A percentile compares a stretch with the other conserved stretches of the same genome.
Conservation (phyloP, 2,329 filamentous ascomycete genomes). For the Exophiala alcalophila region DNA sequence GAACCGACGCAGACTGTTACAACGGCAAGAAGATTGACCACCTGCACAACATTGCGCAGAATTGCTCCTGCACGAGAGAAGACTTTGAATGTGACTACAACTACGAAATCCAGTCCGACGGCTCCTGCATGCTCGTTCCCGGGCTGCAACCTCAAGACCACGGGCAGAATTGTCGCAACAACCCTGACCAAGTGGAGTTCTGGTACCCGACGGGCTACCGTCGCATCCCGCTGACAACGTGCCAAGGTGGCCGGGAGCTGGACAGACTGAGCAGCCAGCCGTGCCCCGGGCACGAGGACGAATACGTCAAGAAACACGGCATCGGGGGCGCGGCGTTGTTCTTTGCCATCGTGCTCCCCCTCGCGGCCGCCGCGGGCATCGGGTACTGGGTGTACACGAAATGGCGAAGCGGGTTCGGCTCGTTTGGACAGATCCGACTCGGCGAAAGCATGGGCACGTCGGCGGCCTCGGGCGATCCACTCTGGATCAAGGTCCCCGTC, state of each 20-base stretch:
- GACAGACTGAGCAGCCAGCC: conserved; percentile 64
- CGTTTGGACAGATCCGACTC: conserved; percentile 88
- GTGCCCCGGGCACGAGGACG: conserved; percentile 77
- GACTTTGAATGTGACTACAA: conserved; percentile 99
- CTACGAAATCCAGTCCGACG: conserved; percentile 74
- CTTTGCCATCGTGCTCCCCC: conserved; percentile 76
- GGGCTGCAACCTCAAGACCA: conserved; percentile 67
- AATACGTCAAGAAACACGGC: conserved; percentile 71
- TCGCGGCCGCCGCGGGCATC: conserved; percentile 65
- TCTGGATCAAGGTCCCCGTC: conserved; percentile 80
- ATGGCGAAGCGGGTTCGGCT: conserved; percentile 68
- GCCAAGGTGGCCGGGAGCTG: conserved; percentile 68
- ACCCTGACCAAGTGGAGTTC: conserved; percentile 73
- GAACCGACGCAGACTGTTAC: conserved; percentile 72
- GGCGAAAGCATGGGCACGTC: conserved; percentile 57
- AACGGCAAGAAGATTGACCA: conserved; percentile 60
- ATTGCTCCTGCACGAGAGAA: conserved; percentile 77
- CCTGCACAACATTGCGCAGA: conserved; percentile 64
- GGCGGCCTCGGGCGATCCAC: conserved; percentile 58
- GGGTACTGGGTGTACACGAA: conserved; percentile 67
- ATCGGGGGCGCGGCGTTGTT: conserved; percentile 73
- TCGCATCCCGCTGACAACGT: conserved; percentile 84
- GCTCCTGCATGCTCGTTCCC: conserved; percentile 71
- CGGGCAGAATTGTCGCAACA: conserved; percentile 53
- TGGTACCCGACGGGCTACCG: conserved; percentile 85